Evolutionary conservation across 78 protist genomes (phyloP), one percentile per base, ranked within the genome.

Genomic region (Dictyostelium firmibasis): DNA sequence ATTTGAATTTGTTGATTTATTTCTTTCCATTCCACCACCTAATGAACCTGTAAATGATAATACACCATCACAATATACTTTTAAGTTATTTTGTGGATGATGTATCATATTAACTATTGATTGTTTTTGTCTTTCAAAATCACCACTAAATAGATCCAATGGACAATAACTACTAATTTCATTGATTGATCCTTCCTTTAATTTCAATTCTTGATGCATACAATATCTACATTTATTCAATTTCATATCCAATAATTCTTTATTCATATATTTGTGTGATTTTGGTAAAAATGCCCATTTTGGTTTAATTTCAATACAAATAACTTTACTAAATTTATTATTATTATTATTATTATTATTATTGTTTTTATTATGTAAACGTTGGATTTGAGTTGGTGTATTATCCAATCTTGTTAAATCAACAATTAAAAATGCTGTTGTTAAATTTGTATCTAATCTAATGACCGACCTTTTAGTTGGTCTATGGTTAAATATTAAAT

Each of bases 31-130:
- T 29, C 94, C 92, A 33, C 92, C 94, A 89, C 94, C 94, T 1
- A 81, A 78, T 70, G 86, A n/a, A 23, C 94, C 94, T 27, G 94
- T 89, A 35, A 76, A 81, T 67, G 60, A 60, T 33, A 89, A 81
- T 31, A 29, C 31, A 33, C 94, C 94, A 81, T 89, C 83, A 29
- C 43, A 64, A 81, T 81, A 89, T n/a, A 89, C 74, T 57, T 89
- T 89, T 50, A 89, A 53, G 50, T 89, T 89, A 81, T 89, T 89
- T 33, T 89, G 94, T 33, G 94, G 94, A 70, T 84, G 75, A 31
- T 69, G 35, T 7, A 89, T 18, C 36, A 89, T 44, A 31, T 83
- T 36, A 2, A 27, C 18, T 20, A 89, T 81, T 38, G 94, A 75
- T 47, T 35, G 47, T 43, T 35, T 33, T 69, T 69, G 62, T 89